Percentiles rank a stretch among this genome's conserved stretches.
phyloP scores from a whole-genome alignment of 148 eudicot species.

The Camellia granthamiana region DNA sequence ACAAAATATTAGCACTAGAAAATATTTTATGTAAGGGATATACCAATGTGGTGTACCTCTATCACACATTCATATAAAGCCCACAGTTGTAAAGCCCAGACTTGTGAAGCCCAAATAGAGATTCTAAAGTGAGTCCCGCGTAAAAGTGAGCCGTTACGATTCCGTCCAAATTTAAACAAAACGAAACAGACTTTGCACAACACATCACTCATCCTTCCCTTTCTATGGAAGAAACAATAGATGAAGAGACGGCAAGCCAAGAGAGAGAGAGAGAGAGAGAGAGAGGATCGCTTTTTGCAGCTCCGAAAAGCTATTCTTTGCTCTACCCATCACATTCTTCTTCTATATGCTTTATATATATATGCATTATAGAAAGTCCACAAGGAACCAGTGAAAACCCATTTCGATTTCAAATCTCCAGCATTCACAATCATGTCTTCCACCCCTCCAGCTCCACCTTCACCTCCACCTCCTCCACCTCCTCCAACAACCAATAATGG shows the following conservation, averaged over 20 bases:
- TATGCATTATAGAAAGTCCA: background rate
- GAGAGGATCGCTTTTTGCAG: constrained; percentile 33
- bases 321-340: background rate
- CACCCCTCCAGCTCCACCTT: constrained; percentile 26
- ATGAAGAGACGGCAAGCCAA: constrained; percentile 10
- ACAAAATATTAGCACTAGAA: too few species aligned
- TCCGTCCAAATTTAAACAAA: too few species aligned
- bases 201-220: constrained; percentile 28
- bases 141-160: too few species aligned
- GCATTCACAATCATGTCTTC: constrained; percentile 35
- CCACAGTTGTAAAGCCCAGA: too few species aligned
- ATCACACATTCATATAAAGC: too few species aligned
- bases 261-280: constrained; percentile 1
- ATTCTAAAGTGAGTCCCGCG: too few species aligned
- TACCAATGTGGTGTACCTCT: too few species aligned
- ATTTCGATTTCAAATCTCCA: background rate
- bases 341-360: background rate
- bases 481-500: background rate
- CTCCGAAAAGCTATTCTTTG: constrained; percentile 22
- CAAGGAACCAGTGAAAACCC: background rate
- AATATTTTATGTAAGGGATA: too few species aligned
- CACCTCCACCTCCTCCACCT: constrained; percentile 22
- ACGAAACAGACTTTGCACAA: constrained; percentile 14
- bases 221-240: constrained; percentile 18
- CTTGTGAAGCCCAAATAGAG: too few species aligned